Evolutionary conservation across 2,329 filamentous ascomycete genomes (phyloP), one percentile per base, ranked within the genome.

Genomic region (Lachnellula occidentalis): DNA sequence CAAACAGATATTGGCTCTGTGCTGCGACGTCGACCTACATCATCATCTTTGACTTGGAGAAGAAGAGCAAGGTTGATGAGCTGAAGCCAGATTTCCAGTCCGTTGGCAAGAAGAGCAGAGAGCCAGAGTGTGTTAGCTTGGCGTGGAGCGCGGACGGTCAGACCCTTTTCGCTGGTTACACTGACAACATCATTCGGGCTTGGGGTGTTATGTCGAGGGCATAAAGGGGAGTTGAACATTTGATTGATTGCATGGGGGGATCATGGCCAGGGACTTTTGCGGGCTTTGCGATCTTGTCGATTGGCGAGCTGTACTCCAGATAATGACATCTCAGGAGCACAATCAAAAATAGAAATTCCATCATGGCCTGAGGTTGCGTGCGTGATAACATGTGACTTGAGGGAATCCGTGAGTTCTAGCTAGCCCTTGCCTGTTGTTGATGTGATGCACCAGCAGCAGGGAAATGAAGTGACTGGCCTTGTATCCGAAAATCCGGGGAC

Each of bases 1-100:
- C 94, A 74, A 99, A 99, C 90, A 88, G 94, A 78, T 99, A 99
- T 90, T 99, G 94, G 94, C 87, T 99, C 69, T 99, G 94, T 85
- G 94, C 94, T 74, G 94, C 94, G 74, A 99, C 94, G 64, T 84
- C 90, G 74, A 90, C 85, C 80, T 91, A 86, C 85, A 97, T 99
- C 85, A 96, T 96, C 85, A 97, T 99, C 85, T 99, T 99, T 81
- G 94, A 99, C 74, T 86, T 99, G 69, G 94, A 99, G 90, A 99
- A 99, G 92, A 99, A 99, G 92, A 95, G 87, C 88, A 97, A 96
- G 88, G 92, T 97, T 73, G 92, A 97, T 72, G 94, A 97, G 86
- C 87, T 99, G 77, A 96, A 95, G 88, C 92, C 92, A 68, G 94
- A 99, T 77, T 95, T 94, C 82, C 82, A 91, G 73, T 84, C 91